Evolutionary conservation across 1,139 yeast species (phyloP).

Genomic region (Suhomyces anneliseae): DNA sequence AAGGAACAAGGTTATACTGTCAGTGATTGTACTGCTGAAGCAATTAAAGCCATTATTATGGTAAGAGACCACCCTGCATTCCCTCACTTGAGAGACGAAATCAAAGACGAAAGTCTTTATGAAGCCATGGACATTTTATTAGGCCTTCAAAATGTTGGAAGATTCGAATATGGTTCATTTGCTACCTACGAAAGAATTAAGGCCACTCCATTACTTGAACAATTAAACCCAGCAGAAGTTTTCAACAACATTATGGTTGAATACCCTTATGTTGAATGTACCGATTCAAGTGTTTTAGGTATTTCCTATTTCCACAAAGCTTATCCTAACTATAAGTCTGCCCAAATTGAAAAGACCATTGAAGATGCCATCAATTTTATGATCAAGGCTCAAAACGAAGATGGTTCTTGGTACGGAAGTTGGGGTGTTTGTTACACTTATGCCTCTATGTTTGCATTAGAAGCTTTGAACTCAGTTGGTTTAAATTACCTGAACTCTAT

Average conservation of each 20-base stretch:
- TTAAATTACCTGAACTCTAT: slow-evolving; percentile 61
- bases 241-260: slow-evolving; percentile 98
- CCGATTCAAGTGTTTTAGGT: slow-evolving; percentile 92
- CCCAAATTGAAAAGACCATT: slow-evolving; percentile 67
- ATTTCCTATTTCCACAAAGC: slow-evolving; percentile 71
- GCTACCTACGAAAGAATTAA: slow-evolving; percentile 88
- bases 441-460: slow-evolving; percentile 97
- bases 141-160: slow-evolving; percentile 65
- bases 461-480: slow-evolving; percentile 77
- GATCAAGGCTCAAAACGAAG: slow-evolving; percentile 60
- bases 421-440: slow-evolving; percentile 98
- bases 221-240: slow-evolving; percentile 93
- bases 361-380: slow-evolving; percentile 74
- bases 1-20: slow-evolving; percentile 96
- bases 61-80: slow-evolving; percentile 66
- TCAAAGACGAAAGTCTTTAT: slow-evolving; percentile 53
- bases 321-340: slow-evolving; percentile 61
- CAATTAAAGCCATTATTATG: slow-evolving; percentile 91
- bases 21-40: slow-evolving; percentile 96
- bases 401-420: slow-evolving; percentile 98
- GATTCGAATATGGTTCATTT: slow-evolving; percentile 86
- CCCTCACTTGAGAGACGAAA: slow-evolving; percentile 46
- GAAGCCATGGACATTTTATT: slow-evolving; percentile 65
- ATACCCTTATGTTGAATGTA: slow-evolving; percentile 96
- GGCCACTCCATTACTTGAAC: slow-evolving; percentile 75